Evolutionary conservation across 1,284 basidiomycete species (phyloP).

Genomic region (Ceratobasidium papillatum): DNA sequence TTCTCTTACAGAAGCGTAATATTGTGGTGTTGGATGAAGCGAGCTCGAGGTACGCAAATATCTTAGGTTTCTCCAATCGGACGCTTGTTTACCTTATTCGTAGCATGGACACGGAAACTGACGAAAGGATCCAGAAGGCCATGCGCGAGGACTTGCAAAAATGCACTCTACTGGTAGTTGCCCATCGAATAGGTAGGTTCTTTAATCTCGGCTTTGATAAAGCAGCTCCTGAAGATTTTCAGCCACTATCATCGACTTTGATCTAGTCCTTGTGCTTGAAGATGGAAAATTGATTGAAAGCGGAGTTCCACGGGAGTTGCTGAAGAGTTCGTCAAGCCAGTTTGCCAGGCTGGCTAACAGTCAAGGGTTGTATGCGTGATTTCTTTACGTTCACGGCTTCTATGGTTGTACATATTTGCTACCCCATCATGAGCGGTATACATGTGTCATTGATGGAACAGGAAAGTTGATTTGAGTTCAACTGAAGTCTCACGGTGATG

Average conservation of each 20-base stretch:
- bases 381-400: too few relatives aligned
- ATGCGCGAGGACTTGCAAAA: neutral
- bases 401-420: too few relatives aligned
- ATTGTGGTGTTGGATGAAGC: slow-evolving; percentile 52
- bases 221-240: too few relatives aligned
- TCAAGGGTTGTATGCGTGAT: slow-evolving; percentile 2
- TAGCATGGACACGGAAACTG: slow-evolving; percentile 26
- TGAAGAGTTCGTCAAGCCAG: neutral
- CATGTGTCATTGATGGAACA: too few relatives aligned
- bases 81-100: too few relatives aligned
- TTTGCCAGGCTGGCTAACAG: slow-evolving; percentile 27
- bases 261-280: slow-evolving; percentile 1
- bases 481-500: too few relatives aligned
- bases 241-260: slow-evolving; percentile 35
- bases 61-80: neutral
- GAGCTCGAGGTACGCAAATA: slow-evolving; percentile 3
- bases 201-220: neutral
- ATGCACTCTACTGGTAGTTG: slow-evolving; percentile 18
- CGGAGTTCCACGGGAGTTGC: neutral
- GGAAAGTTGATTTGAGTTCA: too few relatives aligned
- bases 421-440: too few relatives aligned
- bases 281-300: slow-evolving; percentile 21
- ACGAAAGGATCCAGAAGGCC: neutral
- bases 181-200: slow-evolving; percentile 19
- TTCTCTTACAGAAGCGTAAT: slow-evolving; percentile 50